A percentile compares a stretch with the other conserved stretches of the same genome.
phyloP scores from a whole-genome alignment of 2,329 filamentous ascomycete genomes.

The Colletotrichum horii region DNA sequence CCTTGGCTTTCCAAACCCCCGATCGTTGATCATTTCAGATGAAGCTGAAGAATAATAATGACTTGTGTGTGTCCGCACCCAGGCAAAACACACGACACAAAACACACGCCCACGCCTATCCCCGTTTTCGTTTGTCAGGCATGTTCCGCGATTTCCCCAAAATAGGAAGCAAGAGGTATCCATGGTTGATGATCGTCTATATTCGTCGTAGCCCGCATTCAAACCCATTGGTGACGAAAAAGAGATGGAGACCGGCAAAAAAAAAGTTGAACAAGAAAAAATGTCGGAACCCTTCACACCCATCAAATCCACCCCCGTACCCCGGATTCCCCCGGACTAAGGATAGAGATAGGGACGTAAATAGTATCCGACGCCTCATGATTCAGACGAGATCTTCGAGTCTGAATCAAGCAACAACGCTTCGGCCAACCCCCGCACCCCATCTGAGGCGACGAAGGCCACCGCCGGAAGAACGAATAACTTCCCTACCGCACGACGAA shows the following conservation, averaged over 20 bases:
- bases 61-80: background rate
- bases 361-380: slow-evolving; percentile 17
- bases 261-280: background rate
- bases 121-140: slow-evolving; percentile 12
- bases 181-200: slow-evolving; percentile 12
- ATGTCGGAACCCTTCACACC: background rate
- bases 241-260: background rate
- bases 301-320: background rate
- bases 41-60: background rate
- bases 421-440: slow-evolving; percentile 54
- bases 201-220: slow-evolving; percentile 3
- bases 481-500: slow-evolving; percentile 57
- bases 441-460: slow-evolving; percentile 60
- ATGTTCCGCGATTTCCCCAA: slow-evolving; percentile 1
- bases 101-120: background rate
- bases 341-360: background rate
- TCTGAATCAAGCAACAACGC: slow-evolving; percentile 48
- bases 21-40: slow-evolving; percentile 15
- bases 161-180: slow-evolving; percentile 9
- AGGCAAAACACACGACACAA: background rate
- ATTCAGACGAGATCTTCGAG: slow-evolving; percentile 6
- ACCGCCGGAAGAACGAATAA: slow-evolving; percentile 55
- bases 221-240: slow-evolving; percentile 1
- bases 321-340: background rate
- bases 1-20: background rate